A percentile compares a stretch with the other conserved stretches of the same genome.
These are phyloP conservation scores for Thecaphora thlaspeos DNA, from an alignment of 1,284 basidiomycete species.

Conservation along the genomic window DNA sequence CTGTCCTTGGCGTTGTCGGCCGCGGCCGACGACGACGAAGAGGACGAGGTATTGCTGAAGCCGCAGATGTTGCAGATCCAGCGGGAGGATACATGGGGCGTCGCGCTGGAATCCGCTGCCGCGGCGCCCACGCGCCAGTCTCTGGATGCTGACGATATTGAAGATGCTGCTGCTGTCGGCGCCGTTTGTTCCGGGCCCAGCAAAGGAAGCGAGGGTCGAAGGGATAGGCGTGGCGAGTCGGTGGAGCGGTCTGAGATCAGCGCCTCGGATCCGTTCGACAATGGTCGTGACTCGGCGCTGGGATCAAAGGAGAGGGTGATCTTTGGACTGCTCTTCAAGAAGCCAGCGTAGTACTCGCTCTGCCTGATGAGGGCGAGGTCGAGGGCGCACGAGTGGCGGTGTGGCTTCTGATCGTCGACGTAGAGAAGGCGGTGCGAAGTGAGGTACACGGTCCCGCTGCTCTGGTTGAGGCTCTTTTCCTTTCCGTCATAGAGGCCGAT, in stretches of 20 bases:
- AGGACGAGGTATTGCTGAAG: slow-evolving; percentile 8
- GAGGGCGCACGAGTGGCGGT: slow-evolving; percentile 59
- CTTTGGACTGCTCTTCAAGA: slow-evolving; percentile 87
- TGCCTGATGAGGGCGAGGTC: slow-evolving; percentile 68
- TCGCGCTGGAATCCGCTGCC: not conserved
- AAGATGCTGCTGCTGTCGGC: slow-evolving; percentile 1
- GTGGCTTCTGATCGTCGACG: slow-evolving; percentile 67
- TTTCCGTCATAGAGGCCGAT: slow-evolving; percentile 61
- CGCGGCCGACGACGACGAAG: too few species aligned
- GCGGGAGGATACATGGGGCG: not conserved
- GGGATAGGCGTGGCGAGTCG: too few species aligned
- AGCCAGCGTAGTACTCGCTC: slow-evolving; percentile 87
- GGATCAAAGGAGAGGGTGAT: slow-evolving; percentile 67
- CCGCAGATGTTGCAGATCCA: slow-evolving; percentile 20
- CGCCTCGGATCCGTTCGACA: too few species aligned
- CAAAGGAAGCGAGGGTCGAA: too few species aligned
- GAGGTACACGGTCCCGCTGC: slow-evolving; percentile 71
- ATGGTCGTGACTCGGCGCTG: slow-evolving; percentile 27
- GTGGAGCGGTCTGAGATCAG: too few species aligned
- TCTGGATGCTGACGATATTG: slow-evolving; percentile 22
- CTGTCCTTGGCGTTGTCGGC: not conserved
- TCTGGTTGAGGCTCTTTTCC: slow-evolving; percentile 74
- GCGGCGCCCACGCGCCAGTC: slow-evolving; percentile 1
- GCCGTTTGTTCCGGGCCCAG: not conserved
- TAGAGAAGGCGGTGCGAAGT: slow-evolving; percentile 85